Conservation (phyloP, 129 eudicot genomes). For the Pittosporum tobira region DNA sequence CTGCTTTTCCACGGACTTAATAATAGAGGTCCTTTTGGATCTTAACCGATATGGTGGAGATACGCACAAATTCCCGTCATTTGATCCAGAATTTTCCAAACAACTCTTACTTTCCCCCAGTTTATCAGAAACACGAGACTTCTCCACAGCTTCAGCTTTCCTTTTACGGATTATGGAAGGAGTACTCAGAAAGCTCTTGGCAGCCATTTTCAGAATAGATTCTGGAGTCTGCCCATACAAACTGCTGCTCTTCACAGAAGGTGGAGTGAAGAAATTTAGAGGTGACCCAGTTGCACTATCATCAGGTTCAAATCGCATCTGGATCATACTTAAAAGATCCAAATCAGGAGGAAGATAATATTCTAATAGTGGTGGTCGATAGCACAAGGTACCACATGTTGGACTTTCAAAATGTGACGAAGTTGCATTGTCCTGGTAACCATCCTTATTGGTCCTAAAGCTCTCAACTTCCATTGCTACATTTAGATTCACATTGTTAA, state of each 20-base stretch:
- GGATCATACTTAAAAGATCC: constrained; percentile 23
- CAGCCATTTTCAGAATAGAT: constrained; percentile 75
- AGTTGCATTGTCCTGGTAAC: constrained; percentile 22
- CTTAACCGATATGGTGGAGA: constrained; percentile 82
- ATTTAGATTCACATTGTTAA: not conserved
- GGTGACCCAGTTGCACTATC: constrained; percentile 29
- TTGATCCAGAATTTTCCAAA: constrained; percentile 25
- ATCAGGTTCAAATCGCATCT: constrained; percentile 30
- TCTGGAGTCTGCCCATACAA: constrained; percentile 49
- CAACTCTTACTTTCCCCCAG: constrained; percentile 13
- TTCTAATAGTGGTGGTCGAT: constrained; percentile 60
- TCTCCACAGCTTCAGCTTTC: constrained; percentile 26
- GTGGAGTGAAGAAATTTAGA: constrained; percentile 50
- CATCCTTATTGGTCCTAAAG: constrained; percentile 21
- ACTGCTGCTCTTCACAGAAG: constrained; percentile 40
- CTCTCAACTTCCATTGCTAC: constrained; percentile 24
- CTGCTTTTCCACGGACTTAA: constrained; percentile 76
- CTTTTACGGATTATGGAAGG: constrained; percentile 88
- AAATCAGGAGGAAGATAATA: constrained; percentile 23
- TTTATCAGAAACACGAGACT: constrained; percentile 4
- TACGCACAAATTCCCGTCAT: constrained; percentile 19
- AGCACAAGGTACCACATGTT: constrained; percentile 49
- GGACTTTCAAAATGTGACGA: constrained; percentile 30
- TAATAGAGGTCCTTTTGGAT: constrained; percentile 48
- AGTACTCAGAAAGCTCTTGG: constrained; percentile 75